These are phyloP conservation scores for Suhomyces kilbournensis DNA, from an alignment of 805 yeast species.

Conservation along the genomic window DNA sequence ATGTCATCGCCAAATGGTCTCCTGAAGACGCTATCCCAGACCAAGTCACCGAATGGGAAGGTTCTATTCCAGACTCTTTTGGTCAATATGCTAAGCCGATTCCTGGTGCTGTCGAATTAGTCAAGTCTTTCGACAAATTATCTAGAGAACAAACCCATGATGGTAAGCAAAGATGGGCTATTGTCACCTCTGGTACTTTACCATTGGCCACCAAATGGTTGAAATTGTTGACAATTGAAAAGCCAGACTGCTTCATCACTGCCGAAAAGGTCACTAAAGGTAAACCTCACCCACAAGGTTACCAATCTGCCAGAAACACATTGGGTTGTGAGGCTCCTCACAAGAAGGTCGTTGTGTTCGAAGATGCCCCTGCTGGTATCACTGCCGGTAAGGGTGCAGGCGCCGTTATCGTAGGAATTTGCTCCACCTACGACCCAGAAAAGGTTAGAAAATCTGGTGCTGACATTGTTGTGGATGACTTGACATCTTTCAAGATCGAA, in stretches of 20 bases:
- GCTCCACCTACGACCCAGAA: constrained; percentile 72
- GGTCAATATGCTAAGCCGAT: constrained; percentile 74
- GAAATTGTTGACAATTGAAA: constrained; percentile 52
- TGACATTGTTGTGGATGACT: constrained; percentile 74
- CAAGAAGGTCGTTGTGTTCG: constrained; percentile 63
- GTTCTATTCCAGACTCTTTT: constrained; percentile 64
- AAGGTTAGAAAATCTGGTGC: constrained; percentile 75
- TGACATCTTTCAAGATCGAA: constrained; percentile 58
- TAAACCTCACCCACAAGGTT: constrained; percentile 86
- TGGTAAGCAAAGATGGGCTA: constrained; percentile 67
- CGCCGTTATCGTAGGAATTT: constrained; percentile 78
- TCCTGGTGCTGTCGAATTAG: constrained; percentile 69
- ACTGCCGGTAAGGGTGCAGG: constrained; percentile 82
- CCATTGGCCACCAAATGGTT: constrained; percentile 81
- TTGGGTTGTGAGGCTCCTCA: constrained; percentile 37
- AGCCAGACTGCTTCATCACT: constrained; percentile 76
- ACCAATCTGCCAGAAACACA: constrained; percentile 54
- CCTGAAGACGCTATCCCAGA: constrained; percentile 70
- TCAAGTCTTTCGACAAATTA: constrained; percentile 48
- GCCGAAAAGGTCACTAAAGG: constrained; percentile 78
- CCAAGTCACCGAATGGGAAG: constrained; percentile 65
- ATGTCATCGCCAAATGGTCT: constrained; percentile 68
- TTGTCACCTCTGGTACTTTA: constrained; percentile 81
- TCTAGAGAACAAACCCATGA: constrained; percentile 44
- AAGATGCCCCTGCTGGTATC: constrained; percentile 89